Evolutionary conservation across 2,329 filamentous ascomycete species (phyloP).

Genomic region (Diaporthe ilicicola): DNA sequence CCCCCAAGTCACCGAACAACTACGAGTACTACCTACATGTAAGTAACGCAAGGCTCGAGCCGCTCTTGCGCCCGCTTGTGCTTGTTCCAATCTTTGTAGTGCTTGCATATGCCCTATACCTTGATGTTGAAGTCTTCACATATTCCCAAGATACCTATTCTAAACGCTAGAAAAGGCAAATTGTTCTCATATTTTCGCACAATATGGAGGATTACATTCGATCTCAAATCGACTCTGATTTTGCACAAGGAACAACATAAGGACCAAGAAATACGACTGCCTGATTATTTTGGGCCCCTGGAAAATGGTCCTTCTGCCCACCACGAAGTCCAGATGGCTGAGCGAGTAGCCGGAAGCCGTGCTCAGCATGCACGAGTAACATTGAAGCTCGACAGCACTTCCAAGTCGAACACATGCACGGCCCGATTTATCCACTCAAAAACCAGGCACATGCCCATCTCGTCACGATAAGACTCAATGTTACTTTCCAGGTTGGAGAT

Average conservation of each 20-base stretch:
- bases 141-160: conserved; percentile 40
- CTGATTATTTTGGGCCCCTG: conserved; percentile 37
- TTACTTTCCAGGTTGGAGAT: conserved; percentile 39
- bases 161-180: conserved; percentile 42
- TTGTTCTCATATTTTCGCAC: conserved; percentile 43
- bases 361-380: conserved; percentile 43
- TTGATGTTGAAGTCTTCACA: not conserved
- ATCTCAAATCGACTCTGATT: conserved; percentile 38
- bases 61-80: not conserved
- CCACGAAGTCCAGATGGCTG: conserved; percentile 39
- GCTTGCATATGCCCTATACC: not conserved
- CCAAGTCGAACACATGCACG: conserved; percentile 42
- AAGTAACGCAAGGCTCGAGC: not conserved
- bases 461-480: conserved; percentile 42
- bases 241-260: conserved; percentile 37
- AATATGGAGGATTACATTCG: conserved; percentile 40
- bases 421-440: conserved; percentile 41
- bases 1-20: not conserved
- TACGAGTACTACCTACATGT: too few relatives aligned
- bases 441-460: conserved; percentile 42
- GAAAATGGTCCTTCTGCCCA: conserved; percentile 41
- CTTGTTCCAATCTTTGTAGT: not conserved
- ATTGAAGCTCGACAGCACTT: conserved; percentile 45
- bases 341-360: conserved; percentile 41
- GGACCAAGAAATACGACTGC: conserved; percentile 39